A percentile compares a stretch with the other conserved stretches of the same genome.
Conservation (phyloP, 257 asterid species). For the Gentiana dahurica region DNA sequence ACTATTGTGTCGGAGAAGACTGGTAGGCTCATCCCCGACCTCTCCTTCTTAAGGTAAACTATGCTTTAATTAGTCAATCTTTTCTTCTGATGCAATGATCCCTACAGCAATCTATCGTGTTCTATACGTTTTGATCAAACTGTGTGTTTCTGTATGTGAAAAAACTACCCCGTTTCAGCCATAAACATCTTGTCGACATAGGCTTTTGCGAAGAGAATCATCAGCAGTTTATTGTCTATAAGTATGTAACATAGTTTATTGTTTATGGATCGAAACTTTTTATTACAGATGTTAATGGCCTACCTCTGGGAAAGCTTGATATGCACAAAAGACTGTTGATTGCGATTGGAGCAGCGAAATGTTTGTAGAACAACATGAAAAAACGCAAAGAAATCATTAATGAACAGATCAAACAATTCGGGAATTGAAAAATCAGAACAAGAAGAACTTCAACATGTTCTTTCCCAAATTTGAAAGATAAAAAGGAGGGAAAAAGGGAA, state of each 20-base stretch:
- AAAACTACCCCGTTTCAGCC: neutral
- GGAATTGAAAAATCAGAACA: no score
- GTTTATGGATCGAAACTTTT: slow-evolving; percentile 2
- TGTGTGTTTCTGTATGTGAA: slow-evolving; percentile 4
- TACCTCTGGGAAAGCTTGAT: slow-evolving; percentile 7
- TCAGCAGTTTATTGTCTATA: slow-evolving; percentile 9
- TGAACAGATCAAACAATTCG: no score
- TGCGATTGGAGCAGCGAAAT: slow-evolving; percentile 12
- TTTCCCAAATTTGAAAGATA: no score
- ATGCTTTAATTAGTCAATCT: no score
- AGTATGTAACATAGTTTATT: neutral
- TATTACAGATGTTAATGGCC: slow-evolving; percentile 4
- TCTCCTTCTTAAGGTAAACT: no score
- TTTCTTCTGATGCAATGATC: no score
- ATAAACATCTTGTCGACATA: slow-evolving; percentile 4
- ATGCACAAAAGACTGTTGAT: slow-evolving; percentile 3
- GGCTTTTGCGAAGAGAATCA: slow-evolving; percentile 10
- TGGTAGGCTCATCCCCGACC: no score
- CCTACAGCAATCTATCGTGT: no score
- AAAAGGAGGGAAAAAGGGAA: no score
- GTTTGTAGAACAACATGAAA: neutral
- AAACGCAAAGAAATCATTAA: no score
- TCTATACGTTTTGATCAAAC: neutral
- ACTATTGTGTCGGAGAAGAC: no score
- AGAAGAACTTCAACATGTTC: no score